Percentiles rank a stretch among this genome's conserved stretches.
These are phyloP conservation scores for Corchorus olitorius DNA, from an alignment of 345 rosid species.

Conservation along the genomic window DNA sequence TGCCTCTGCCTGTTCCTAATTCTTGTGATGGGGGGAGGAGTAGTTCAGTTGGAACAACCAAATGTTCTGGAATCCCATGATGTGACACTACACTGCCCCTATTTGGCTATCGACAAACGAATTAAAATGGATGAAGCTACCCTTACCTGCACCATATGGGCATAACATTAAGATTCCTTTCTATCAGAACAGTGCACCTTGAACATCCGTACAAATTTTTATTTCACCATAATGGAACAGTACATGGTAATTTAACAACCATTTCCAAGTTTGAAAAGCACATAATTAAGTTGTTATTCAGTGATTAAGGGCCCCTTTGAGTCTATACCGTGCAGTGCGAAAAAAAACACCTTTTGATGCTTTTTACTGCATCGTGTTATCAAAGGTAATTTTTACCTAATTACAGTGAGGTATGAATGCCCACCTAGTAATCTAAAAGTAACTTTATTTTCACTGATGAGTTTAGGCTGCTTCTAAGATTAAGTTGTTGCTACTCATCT, in stretches of 20 bases:
- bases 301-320: too few species aligned
- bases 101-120: not conserved
- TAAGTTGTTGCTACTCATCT: too few species aligned
- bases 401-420: too few species aligned
- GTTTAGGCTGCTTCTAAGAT: too few species aligned
- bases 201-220: not conserved
- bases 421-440: too few species aligned
- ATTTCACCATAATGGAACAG: not conserved
- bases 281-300: not conserved
- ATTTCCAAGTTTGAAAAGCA: not conserved
- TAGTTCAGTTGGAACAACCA: slow-evolving; percentile 3
- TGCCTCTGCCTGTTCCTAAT: not conserved
- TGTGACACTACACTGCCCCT: slow-evolving; percentile 21
- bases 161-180: not conserved
- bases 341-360: too few species aligned
- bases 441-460: too few species aligned
- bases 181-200: not conserved
- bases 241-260: too few species aligned
- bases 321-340: too few species aligned
- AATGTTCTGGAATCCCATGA: slow-evolving; percentile 22
- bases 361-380: too few species aligned
- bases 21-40: not conserved
- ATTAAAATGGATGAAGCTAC: not conserved
- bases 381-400: too few species aligned
- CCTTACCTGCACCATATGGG: slow-evolving; percentile 9